Evolutionary conservation across 2,329 filamentous ascomycete species (phyloP), one percentile per base, ranked within the genome.

Genomic region (Fusarium sp.): DNA sequence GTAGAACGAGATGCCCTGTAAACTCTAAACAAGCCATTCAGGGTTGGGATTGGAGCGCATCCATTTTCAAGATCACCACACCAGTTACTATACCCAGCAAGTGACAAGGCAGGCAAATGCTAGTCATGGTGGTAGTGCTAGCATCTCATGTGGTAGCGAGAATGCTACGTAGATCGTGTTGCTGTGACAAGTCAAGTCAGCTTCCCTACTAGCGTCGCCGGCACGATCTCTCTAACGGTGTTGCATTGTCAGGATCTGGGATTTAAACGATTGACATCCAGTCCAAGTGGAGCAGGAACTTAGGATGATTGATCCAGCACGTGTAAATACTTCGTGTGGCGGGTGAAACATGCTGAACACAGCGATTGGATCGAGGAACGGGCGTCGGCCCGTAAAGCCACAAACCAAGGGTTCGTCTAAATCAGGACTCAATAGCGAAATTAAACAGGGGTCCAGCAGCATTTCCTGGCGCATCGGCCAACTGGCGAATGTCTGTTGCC

Each of bases 11-110:
- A 20, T 37, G 20, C 35, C 40, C 31, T 42, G 64, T 43, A 60
- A 67, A 68, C 53, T 51, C 33, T 52, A 47, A 47, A n/a, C 15
- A 37, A 37, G 36, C 3, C 9, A 23, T 45, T 37, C 31, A 29
- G 37, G 41, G 52, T 48, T 55, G n/a, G 40, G 51, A 68, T 69
- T 68, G 66, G 65, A 66, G 65, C 66, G 66, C 65, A 53, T 68
- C 40, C 37, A 27, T 51, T 33, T 55, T 31, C 29, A 36, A 41
- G 55, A 62, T 69, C 54, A 62, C 14, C 58, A 27, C 29, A 33
- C 14, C 43, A 51, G 18, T 15, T 41, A 31, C 36, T 18, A 41
- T 18, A 13, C 40, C 21, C 6, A 23, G 25, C 31, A 41, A 39
- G 33, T 17, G 25, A 40, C 20, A 21, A 35, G 53, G 25, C n/a